Conservation (phyloP, 1,139 yeast species). For the Taphrina wiesneri region DNA sequence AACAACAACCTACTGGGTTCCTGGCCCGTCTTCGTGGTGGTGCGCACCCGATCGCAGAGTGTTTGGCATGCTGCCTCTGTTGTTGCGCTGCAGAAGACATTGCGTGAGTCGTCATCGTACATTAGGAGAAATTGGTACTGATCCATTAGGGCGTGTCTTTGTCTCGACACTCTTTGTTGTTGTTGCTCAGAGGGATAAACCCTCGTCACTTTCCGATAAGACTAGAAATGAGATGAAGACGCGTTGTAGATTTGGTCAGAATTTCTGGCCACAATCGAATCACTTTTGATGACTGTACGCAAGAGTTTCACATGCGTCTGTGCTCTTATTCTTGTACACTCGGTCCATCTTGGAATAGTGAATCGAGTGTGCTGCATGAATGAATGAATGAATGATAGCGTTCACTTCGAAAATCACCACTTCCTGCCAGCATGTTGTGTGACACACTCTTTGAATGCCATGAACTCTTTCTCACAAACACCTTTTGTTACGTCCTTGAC, state of each 20-base stretch:
- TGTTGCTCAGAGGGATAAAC: slow-evolving; percentile 12
- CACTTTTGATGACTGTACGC: no score
- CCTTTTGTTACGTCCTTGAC: slow-evolving; percentile 20
- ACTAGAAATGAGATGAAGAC: background rate
- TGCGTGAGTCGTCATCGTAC: background rate
- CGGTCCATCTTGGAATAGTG: no score
- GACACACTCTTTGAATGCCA: slow-evolving; percentile 34
- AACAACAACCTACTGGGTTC: slow-evolving; percentile 11
- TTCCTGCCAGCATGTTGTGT: slow-evolving; percentile 25
- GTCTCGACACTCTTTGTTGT: slow-evolving; percentile 14
- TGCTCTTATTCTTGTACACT: background rate
- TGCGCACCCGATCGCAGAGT: slow-evolving; percentile 18
- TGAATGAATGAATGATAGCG: no score
- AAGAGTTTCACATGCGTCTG: no score
- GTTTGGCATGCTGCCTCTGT: slow-evolving; percentile 10
- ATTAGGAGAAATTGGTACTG: background rate
- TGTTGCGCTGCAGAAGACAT: slow-evolving; percentile 20
- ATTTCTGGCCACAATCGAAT: no score
- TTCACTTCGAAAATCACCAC: slow-evolving; percentile 10
- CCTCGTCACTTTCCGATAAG: background rate
- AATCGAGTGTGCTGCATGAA: no score
- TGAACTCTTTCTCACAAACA: slow-evolving; percentile 28
- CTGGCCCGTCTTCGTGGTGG: slow-evolving; percentile 20
- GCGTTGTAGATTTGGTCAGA: no score
- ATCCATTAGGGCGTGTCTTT: slow-evolving; percentile 4